Conservation (phyloP, 108 stramenopile genomes). For the Skeletonema marinoi region DNA sequence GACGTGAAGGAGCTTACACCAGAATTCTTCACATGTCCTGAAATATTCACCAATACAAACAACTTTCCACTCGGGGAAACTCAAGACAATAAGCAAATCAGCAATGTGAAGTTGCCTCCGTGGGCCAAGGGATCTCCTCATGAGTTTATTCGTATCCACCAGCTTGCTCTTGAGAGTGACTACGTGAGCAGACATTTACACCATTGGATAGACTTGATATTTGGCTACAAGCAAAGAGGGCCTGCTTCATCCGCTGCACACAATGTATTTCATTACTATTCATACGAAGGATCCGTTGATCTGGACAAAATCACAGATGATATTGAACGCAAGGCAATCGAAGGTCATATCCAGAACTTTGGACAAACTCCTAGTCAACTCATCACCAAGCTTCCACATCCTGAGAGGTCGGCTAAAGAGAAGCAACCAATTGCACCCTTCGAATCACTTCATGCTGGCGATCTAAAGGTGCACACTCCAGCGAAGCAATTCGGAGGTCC, state of each 20-base stretch:
- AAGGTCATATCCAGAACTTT: slow-evolving; percentile 95
- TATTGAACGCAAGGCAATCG: slow-evolving; percentile 78
- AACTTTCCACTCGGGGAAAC: slow-evolving; percentile 86
- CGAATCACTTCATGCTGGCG: slow-evolving; percentile 49
- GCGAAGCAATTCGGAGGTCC: slow-evolving; percentile 72
- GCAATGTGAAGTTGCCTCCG: slow-evolving; percentile 93
- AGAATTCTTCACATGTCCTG: slow-evolving; percentile 91
- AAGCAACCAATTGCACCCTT: slow-evolving; percentile 64
- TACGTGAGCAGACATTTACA: slow-evolving; percentile 89
- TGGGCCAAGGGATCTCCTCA: slow-evolving; percentile 93
- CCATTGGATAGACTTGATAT: slow-evolving; percentile 97
- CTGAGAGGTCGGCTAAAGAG: slow-evolving; percentile 49
- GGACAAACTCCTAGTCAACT: slow-evolving; percentile 97
- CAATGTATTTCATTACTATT: slow-evolving; percentile 96
- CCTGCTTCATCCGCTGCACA: slow-evolving; percentile 77
- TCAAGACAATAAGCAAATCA: slow-evolving; percentile 71
- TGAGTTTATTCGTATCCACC: slow-evolving; percentile 92
- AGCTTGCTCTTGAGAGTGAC: slow-evolving; percentile 93
- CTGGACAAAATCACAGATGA: slow-evolving; percentile 92
- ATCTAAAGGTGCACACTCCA: slow-evolving; percentile 70
- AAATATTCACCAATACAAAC: slow-evolving; percentile 89
- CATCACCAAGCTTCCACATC: slow-evolving; percentile 67
- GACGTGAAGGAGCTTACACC: slow-evolving; percentile 96
- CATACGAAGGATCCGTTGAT: slow-evolving; percentile 98
- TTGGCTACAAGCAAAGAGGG: slow-evolving; percentile 95